Conservation (phyloP, 2,329 filamentous ascomycete species). For the Paramyrothecium roridum region DNA sequence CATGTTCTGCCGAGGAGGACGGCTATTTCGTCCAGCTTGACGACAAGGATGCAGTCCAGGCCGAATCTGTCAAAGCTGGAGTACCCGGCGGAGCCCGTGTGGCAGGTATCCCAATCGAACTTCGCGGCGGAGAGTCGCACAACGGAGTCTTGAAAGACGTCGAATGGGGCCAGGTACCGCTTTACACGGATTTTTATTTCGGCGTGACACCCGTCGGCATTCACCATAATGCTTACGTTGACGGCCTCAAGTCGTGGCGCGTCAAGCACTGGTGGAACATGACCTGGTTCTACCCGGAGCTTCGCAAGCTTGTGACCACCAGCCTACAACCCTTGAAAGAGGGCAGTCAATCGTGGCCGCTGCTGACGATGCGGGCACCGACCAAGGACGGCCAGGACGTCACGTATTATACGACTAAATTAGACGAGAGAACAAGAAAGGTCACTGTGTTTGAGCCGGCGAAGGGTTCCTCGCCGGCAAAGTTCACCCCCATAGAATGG, state of each 20-base stretch:
- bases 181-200: slow-evolving; percentile 35
- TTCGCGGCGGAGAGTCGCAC: slow-evolving; percentile 7
- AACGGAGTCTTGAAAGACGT: slow-evolving; percentile 11
- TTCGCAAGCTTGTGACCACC: slow-evolving; percentile 24
- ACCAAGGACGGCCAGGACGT: slow-evolving; percentile 6
- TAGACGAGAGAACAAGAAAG: slow-evolving; percentile 8
- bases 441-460: slow-evolving; percentile 20
- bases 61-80: slow-evolving; percentile 23
- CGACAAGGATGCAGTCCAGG: slow-evolving; percentile 15
- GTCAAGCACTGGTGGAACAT: slow-evolving; percentile 30
- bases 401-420: slow-evolving; percentile 18
- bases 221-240: slow-evolving; percentile 33
- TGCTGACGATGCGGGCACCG: slow-evolving; percentile 12
- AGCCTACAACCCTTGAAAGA: slow-evolving; percentile 14
- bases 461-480: slow-evolving; percentile 4
- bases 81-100: slow-evolving; percentile 25
- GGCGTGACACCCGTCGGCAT: slow-evolving; percentile 31
- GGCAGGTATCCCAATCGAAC: slow-evolving; percentile 21
- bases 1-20: slow-evolving; percentile 33
- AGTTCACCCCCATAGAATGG: slow-evolving; percentile 22
- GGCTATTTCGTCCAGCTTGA: slow-evolving; percentile 27
- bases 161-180: slow-evolving; percentile 26
- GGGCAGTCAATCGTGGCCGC: slow-evolving; percentile 6
- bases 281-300: slow-evolving; percentile 30
- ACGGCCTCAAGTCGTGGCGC: slow-evolving; percentile 25